phyloP scores from a whole-genome alignment of 768 basidiomycete species.

The Termitomyces sp. region DNA sequence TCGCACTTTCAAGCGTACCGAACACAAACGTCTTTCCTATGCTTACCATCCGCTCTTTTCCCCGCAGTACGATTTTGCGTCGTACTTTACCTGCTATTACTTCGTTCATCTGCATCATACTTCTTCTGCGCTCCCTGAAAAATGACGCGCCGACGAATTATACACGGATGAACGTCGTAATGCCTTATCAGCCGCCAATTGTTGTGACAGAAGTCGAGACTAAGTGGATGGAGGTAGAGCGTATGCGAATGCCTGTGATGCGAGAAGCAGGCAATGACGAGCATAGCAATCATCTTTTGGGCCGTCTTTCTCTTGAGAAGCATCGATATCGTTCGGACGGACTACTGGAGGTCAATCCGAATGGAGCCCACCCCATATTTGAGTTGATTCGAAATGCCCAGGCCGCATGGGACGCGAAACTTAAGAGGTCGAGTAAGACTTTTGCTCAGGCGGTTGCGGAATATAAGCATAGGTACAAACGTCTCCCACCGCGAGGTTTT shows the following conservation, averaged over 20 bases:
- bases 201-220: neutral
- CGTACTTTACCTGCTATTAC: neutral
- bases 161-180: neutral
- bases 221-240: neutral
- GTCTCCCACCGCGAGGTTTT: conserved; percentile 81
- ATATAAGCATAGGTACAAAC: conserved; percentile 70
- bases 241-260: neutral
- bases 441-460: conserved; percentile 73
- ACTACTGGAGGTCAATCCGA: conserved; percentile 35
- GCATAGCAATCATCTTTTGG: conserved; percentile 16
- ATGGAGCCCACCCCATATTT: conserved; percentile 69
- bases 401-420: conserved; percentile 53
- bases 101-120: neutral
- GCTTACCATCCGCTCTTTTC: neutral
- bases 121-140: neutral
- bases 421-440: conserved; percentile 67
- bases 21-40: neutral
- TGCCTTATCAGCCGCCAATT: neutral
- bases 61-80: neutral
- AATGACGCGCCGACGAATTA: neutral
- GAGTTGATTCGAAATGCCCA: conserved; percentile 73
- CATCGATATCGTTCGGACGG: conserved; percentile 37
- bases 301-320: conserved; percentile 29
- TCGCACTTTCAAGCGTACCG: too few species aligned
- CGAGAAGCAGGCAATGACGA: neutral